Evolutionary conservation across 768 basidiomycete genomes (phyloP), one percentile per base, ranked within the genome.

Genomic region (Sporobolomyces pararoseus): DNA sequence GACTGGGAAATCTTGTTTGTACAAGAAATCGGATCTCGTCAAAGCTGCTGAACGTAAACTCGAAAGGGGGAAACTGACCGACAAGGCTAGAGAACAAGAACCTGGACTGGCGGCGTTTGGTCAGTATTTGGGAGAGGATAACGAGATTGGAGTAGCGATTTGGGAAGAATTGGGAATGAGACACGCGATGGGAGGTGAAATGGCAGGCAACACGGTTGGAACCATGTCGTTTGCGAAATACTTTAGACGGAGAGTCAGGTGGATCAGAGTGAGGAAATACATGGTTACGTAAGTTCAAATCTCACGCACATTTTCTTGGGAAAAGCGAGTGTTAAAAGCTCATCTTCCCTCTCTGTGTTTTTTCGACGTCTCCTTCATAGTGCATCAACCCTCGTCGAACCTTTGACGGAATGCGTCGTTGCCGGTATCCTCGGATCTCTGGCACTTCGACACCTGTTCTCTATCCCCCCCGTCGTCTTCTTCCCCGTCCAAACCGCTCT

Each of bases 181-280:
- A 53, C 96, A 99, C 77, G 88, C 91, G 66, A 83, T 98, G 68
- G 94, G 92, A 0, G 88, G 86, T 77, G 95, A 98, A 77, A 86
- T 95, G 63, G 94, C 89, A 1, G 84, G 86, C 52, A 96, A 98
- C 76, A 86, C 87, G 13, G 86, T 98, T 51, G 94, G 92, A 25
- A 86, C 87, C 73, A 93, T 99, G 89, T 82, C 87, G 2, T 82
- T 98, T 61, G 80, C 79, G 37, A 91, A 89, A 76, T 99, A 96
- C 80, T 83, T 97, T 66, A 86, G 86, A 83, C 85, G 96, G 42
- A 87, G 96, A 34, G 87, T 92, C 25, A 87, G 96, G 3, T 99
- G 96, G 96, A 91, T 99, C 76, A 86, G 96, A 51, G 95, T 98
- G 37, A 86, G 96, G 61, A 97, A 94, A 79, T 87, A 87, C 76